Evolutionary conservation across 2,329 filamentous ascomycete species (phyloP).

Genomic region (Diaporthe sp.): DNA sequence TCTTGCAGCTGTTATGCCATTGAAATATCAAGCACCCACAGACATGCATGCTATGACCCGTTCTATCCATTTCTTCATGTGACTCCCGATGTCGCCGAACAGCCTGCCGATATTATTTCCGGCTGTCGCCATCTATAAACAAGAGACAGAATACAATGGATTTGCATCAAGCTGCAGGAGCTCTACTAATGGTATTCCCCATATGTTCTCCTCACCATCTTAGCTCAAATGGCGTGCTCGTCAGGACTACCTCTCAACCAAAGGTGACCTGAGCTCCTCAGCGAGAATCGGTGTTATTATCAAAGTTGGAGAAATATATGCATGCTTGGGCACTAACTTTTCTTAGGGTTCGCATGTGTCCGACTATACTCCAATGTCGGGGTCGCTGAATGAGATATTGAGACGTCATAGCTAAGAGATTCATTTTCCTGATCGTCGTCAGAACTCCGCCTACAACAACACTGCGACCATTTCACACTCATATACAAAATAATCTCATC

Average conservation of each 20-base stretch:
- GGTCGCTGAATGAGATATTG: not conserved
- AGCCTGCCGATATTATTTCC: conserved; percentile 1
- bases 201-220: conserved; percentile 38
- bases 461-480: not conserved
- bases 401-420: conserved; percentile 7
- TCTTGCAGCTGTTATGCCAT: not conserved
- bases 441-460: not conserved
- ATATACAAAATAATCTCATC: not conserved
- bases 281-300: not conserved
- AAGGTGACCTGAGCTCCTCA: not conserved
- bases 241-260: not conserved
- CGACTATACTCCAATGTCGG: not conserved
- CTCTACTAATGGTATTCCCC: not conserved
- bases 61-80: not conserved
- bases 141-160: not conserved
- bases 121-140: not conserved
- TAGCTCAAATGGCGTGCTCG: conserved; percentile 41
- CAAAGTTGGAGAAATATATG: conserved; percentile 1
- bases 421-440: not conserved
- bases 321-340: not conserved
- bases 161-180: conserved; percentile 33
- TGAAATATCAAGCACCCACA: not conserved
- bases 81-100: not conserved
- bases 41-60: too few relatives aligned
- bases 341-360: not conserved